Evolutionary conservation across 2,329 filamentous ascomycete genomes (phyloP).

Genomic region (Lasiodiplodia citricola): DNA sequence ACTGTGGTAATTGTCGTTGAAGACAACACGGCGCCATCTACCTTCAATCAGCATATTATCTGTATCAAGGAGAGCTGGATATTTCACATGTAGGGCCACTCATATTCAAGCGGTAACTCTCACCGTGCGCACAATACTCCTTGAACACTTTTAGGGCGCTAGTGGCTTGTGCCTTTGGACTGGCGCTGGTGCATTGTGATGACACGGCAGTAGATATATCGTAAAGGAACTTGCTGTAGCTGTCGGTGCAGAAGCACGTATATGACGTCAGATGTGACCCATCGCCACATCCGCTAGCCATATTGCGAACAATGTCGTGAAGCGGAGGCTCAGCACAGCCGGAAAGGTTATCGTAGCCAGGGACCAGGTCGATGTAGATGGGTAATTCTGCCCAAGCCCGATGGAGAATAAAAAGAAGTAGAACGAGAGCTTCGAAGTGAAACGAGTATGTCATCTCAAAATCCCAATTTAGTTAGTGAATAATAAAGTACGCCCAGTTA

Average conservation of each 20-base stretch:
- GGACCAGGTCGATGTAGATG: neutral
- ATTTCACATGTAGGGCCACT: too few species aligned
- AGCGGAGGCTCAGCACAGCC: neutral
- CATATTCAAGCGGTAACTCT: too few species aligned
- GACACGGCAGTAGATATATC: neutral
- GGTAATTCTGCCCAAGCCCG: too few species aligned
- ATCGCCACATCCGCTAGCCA: neutral
- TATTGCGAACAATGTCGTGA: neutral
- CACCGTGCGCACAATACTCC: neutral
- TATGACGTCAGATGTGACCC: neutral
- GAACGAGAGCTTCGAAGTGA: too few species aligned
- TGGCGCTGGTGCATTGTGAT: neutral
- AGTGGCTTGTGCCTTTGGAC: neutral
- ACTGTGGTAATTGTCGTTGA: too few species aligned
- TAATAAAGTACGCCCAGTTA: too few species aligned
- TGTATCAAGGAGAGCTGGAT: too few species aligned
- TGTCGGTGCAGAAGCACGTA: neutral
- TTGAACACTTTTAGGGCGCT: neutral
- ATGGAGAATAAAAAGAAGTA: too few species aligned
- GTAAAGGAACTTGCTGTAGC: neutral
- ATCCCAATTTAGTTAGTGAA: too few species aligned
- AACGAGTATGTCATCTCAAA: too few species aligned
- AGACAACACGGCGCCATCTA: too few species aligned
- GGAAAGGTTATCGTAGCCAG: neutral
- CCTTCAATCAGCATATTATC: too few species aligned